Evolutionary conservation across 768 basidiomycete genomes (phyloP), one percentile per base, ranked within the genome.

Genomic region (Rhizopogon salebrosus): DNA sequence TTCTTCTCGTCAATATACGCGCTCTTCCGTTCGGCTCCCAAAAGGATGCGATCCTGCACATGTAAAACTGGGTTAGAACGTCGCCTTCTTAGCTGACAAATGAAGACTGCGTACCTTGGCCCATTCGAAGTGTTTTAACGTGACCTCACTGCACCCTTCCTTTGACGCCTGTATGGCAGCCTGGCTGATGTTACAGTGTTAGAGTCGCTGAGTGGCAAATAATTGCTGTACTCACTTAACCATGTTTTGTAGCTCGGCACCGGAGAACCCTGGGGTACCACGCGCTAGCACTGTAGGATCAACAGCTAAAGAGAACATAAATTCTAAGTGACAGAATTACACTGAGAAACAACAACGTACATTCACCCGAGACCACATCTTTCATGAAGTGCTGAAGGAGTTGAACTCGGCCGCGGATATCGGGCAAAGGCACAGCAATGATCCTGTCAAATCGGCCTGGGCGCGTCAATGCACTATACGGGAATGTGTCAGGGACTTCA

Each of bases 391-490:
- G 94, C 61, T 80, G 77, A 20, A 99, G 72, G 57, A 99, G 97
- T 63, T 94, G 93, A n/a, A 89, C 82, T 48, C 97, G 85, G 23
- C 89, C 97, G 57, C 92, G 83, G 31, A 99, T 79, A 69, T 99
- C 97, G n/a, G 95, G 94, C 35, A 98, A 76, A 27, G 94, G 92
- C 9, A 98, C 93, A 6, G 87, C 85, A 52, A 98, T 89, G 61
- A 86, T 86, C 63, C 90, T 85, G 70, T 98, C 97, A 69, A 99
- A 99, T 41, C 97, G 85, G 51, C 97, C 97, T 24, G 97, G 97
- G 60, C 97, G 87, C 37, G 95, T 86, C 55, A 99, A 82, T 13
- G 97, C 97, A 57, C 92, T 95, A 58, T 48, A 52, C 31, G 48
- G 52, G 41, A 34, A 41, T 34, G 37, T 37, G 42, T 70, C 45